phyloP scores from a whole-genome alignment of 2,329 filamentous ascomycete genomes.

The Colletotrichum sp. region DNA sequence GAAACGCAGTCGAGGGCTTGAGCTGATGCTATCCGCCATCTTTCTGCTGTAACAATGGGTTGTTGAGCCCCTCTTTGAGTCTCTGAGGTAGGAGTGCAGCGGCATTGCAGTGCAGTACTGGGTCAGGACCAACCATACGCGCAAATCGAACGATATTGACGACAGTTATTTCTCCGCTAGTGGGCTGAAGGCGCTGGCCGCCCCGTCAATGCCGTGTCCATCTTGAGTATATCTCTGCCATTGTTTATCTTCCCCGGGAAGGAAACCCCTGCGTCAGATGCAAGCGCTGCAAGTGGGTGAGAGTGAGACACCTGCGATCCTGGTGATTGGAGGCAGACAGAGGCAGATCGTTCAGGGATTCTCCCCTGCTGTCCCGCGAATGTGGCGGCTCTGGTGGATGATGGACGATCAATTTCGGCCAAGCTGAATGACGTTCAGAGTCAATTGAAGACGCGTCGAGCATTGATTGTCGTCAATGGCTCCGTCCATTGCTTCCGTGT shows the following conservation, averaged over 20 bases:
- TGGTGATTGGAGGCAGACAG: slow-evolving; percentile 5
- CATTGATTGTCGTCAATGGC: neutral
- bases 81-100: neutral
- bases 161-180: neutral
- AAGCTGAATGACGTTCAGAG: neutral
- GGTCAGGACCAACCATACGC: neutral
- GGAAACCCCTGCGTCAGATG: neutral
- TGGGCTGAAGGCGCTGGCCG: neutral
- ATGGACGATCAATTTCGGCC: neutral
- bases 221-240: neutral
- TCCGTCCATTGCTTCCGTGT: neutral
- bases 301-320: neutral
- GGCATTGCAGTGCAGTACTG: neutral
- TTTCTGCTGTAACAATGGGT: neutral
- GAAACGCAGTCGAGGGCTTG: neutral
- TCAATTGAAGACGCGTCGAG: neutral
- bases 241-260: neutral
- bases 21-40: neutral
- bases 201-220: neutral
- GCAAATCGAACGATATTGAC: neutral
- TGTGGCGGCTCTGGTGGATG: slow-evolving; percentile 4
- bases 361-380: neutral
- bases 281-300: neutral
- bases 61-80: neutral
- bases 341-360: slow-evolving; percentile 18